Base-by-base conservation (phyloP, 1,284 basidiomycete species). In the Heterobasidion irregulare region DNA sequence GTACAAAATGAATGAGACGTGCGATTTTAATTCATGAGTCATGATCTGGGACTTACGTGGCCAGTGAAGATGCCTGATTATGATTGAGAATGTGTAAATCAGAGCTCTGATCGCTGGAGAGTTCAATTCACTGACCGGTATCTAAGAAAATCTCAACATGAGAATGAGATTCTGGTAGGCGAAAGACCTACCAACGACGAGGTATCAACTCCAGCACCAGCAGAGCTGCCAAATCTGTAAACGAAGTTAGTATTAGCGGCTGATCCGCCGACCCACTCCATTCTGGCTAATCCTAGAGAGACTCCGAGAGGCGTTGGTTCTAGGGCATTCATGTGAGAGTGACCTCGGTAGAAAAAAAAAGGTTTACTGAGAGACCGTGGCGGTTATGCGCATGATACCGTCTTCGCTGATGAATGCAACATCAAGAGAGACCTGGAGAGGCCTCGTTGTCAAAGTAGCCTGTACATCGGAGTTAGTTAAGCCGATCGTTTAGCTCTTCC, bases 351-450 rank as follows among this genome's bases (percentile, higher is more conserved):
- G 3, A 52, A 54, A 41, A 63, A 50, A n/a, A 54, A 32, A 16
- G 34, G 47, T 57, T 34, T 33, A 62, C 61, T 64, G 59, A 13
- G 56, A 59, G 26, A 54, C 54, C 33, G 52, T 47, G 26, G 59
- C 57, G 16, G 53, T 56, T 41, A 58, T 59, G 48, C 44, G 43
- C 54, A 62, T 52, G 47, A 60, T 58, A 13, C 61, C 62, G 45
- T 64, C 61, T 50, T 62, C 61, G 9, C 47, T 50, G 62, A 92
- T 82, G 65, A 78, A 84, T 59, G 80, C 82, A 54, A 92, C 86
- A 61, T 84, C 83, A 26, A 82, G 79, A 57, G 78, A 74, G 35
- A 76, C 71, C 45, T 85, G 78, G 62, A 92, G 83, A 57, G 10
- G 80, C 76, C 59, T 72, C 73, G 13, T 73, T 66, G 57, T 77